These are phyloP conservation scores for Penicilliopsis zonata DNA, from an alignment of 495 filamentous ascomycete species.

Conservation along the genomic window DNA sequence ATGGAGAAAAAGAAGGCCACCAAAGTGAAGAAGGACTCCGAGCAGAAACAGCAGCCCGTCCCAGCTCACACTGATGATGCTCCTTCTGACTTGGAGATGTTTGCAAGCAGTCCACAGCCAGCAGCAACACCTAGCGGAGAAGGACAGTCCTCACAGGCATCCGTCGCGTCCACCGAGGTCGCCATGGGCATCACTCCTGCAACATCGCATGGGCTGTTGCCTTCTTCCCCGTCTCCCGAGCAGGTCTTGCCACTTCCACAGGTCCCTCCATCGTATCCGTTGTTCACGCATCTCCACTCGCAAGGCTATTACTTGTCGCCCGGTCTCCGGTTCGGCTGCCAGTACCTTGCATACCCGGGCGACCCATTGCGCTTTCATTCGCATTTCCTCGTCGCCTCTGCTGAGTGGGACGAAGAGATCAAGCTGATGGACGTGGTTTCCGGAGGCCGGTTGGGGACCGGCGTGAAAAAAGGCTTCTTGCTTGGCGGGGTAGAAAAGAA, in stretches of 20 bases:
- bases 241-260: conserved; percentile 24
- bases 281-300: conserved; percentile 59
- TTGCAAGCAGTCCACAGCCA: conserved; percentile 16
- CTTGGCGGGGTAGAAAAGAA: conserved; percentile 52
- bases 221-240: conserved; percentile 16
- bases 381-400: conserved; percentile 70
- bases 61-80: conserved; percentile 14
- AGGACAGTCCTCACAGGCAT: conserved; percentile 12
- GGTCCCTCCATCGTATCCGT: conserved; percentile 37
- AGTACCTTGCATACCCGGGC: conserved; percentile 89
- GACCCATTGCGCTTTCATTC: conserved; percentile 91
- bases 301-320: conserved; percentile 79
- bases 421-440: conserved; percentile 71
- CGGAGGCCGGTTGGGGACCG: conserved; percentile 78
- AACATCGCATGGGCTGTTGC: conserved; percentile 42
- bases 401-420: conserved; percentile 79
- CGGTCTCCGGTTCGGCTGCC: conserved; percentile 86
- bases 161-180: conserved; percentile 7
- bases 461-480: conserved; percentile 90
- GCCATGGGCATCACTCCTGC: conserved; percentile 45
- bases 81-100: conserved; percentile 27
- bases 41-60: too few species aligned
- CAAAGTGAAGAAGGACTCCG: conserved; percentile 20
- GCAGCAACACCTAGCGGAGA: conserved; percentile 7
- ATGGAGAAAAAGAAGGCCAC: conserved; percentile 25